These are phyloP conservation scores for Cryptosporidium felis DNA, from an alignment of 169 alveolate species.

Conservation along the genomic window DNA sequence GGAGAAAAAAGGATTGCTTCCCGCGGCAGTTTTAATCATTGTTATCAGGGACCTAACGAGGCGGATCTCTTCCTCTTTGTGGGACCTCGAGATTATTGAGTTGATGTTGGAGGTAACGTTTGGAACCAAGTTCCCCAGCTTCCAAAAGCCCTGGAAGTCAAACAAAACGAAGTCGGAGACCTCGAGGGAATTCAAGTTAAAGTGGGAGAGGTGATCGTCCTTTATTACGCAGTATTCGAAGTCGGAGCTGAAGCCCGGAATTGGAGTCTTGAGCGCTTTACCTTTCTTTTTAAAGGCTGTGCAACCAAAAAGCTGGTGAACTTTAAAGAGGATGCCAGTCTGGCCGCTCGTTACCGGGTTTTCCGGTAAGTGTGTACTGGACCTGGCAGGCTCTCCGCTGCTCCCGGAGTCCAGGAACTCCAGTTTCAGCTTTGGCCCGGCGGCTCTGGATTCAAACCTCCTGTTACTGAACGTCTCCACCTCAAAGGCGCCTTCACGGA, in stretches of 20 bases:
- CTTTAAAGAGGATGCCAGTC: not conserved
- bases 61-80: not conserved
- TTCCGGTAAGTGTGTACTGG: no score
- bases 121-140: constrained; percentile 12
- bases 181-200: not conserved
- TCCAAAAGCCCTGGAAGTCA: constrained; percentile 29
- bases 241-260: constrained; percentile 18
- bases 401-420: no score
- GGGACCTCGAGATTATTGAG: constrained; percentile 17
- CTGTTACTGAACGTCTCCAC: not conserved
- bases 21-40: constrained; percentile 24
- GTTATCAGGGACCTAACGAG: not conserved
- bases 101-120: constrained; percentile 20
- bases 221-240: not conserved
- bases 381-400: no score
- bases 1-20: not conserved
- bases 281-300: not conserved
- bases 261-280: not conserved
- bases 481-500: not conserved
- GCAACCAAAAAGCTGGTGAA: constrained; percentile 36
- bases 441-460: no score
- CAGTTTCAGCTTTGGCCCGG: no score
- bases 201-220: constrained; percentile 1
- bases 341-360: no score
- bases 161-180: not conserved